phyloP scores from a whole-genome alignment of 345 rosid genomes.

The Salix koriyanagi region DNA sequence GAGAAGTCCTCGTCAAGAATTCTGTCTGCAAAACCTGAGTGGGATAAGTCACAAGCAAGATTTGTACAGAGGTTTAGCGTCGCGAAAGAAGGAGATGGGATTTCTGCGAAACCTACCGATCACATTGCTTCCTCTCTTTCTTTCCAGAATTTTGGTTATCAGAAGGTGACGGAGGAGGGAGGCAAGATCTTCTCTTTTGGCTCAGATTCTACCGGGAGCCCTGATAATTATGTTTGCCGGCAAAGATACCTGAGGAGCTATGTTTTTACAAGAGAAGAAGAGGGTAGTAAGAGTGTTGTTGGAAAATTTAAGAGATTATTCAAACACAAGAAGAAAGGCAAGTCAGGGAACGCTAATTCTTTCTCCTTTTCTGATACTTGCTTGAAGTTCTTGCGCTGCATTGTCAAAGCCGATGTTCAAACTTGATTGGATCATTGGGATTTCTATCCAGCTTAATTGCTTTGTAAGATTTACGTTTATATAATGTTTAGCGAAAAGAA shows the following conservation, averaged over 20 bases:
- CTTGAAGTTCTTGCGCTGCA: constrained; percentile 4
- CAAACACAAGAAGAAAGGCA: neutral
- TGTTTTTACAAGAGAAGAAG: constrained; percentile 15
- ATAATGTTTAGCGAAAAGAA: no score
- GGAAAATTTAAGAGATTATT: constrained; percentile 14
- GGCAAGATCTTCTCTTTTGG: neutral
- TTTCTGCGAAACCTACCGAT: neutral
- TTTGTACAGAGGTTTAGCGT: constrained; percentile 7
- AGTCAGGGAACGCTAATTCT: neutral
- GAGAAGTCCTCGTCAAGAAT: constrained; percentile 1
- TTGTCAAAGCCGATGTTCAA: constrained; percentile 11
- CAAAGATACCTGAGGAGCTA: constrained; percentile 39
- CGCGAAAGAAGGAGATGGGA: neutral
- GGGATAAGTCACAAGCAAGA: constrained; percentile 30
- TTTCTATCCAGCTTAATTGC: neutral
- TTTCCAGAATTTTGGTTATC: neutral
- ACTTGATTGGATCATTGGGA: neutral
- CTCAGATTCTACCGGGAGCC: neutral
- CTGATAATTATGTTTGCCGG: constrained; percentile 14
- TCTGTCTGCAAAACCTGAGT: constrained; percentile 22
- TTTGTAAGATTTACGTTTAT: no score
- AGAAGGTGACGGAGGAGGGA: neutral
- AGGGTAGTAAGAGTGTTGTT: neutral
- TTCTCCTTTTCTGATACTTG: neutral
- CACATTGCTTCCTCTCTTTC: neutral